A percentile compares a stretch with the other conserved stretches of the same genome.
These are phyloP conservation scores for Metarhizium sp. DNA, from an alignment of 2,329 filamentous ascomycete species.

Conservation along the genomic window DNA sequence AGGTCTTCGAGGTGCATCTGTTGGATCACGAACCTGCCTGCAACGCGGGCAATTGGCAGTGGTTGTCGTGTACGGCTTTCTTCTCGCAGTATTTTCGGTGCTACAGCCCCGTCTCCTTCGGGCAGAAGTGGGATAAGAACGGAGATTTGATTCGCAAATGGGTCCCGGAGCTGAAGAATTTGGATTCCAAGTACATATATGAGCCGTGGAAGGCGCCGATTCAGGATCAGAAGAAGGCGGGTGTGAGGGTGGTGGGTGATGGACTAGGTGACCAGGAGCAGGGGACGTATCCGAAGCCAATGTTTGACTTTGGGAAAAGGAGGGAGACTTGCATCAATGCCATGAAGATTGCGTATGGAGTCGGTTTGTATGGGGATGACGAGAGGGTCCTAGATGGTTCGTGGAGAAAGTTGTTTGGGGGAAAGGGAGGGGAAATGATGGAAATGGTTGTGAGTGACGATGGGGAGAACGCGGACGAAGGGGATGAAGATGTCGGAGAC, in stretches of 20 bases:
- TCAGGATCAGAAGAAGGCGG: slow-evolving; percentile 58
- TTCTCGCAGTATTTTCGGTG: slow-evolving; percentile 63
- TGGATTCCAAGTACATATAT: slow-evolving; percentile 64
- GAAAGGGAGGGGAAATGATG: slow-evolving; percentile 28
- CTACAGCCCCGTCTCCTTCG: slow-evolving; percentile 63
- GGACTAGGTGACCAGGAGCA: slow-evolving; percentile 31
- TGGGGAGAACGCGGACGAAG: slow-evolving; percentile 23
- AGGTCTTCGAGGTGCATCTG: slow-evolving; percentile 69
- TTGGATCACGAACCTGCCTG: slow-evolving; percentile 67
- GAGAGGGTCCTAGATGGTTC: slow-evolving; percentile 50
- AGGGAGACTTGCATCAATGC: slow-evolving; percentile 53
- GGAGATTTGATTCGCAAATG: slow-evolving; percentile 55
- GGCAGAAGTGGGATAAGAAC: slow-evolving; percentile 65
- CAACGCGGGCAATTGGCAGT: slow-evolving; percentile 71
- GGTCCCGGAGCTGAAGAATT: slow-evolving; percentile 54
- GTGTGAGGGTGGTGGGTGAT: slow-evolving; percentile 50
- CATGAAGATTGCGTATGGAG: slow-evolving; percentile 61
- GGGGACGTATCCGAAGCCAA: slow-evolving; percentile 59
- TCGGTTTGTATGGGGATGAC: slow-evolving; percentile 56
- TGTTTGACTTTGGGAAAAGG: slow-evolving; percentile 64
- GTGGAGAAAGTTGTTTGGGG: slow-evolving; percentile 38
- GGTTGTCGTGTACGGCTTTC: slow-evolving; percentile 68
- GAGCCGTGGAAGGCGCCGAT: slow-evolving; percentile 70
- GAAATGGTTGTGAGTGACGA: slow-evolving; percentile 24
- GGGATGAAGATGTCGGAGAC: slow-evolving; percentile 5